Base-by-base conservation (phyloP, 345 rosid species). In the Gossypium turneri region DNA sequence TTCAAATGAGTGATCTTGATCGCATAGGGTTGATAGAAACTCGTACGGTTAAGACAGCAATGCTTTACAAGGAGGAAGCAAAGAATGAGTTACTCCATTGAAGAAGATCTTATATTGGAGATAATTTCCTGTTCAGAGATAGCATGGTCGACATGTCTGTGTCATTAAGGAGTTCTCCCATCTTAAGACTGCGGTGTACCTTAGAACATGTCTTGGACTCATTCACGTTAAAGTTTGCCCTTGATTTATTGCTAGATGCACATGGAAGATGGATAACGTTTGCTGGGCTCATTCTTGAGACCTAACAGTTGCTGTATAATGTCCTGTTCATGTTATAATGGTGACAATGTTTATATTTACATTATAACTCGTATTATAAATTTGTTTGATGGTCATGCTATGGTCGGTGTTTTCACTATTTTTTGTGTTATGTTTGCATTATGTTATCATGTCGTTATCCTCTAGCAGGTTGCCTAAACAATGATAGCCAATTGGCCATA, bases 211-310 rank as follows among this genome's bases (percentile, higher is more conserved):
- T 66, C 34, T 12, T 66, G 45, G 34, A 16, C 48, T 63, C 68
- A 63, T 41, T 63, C 48, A 38, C 68, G 12, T 66, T 20, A 44
- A 66, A 19, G 16, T 44, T 67, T 45, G 53, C 47, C 70, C 72
- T 8, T 47, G 55, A 22, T 45, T 12, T 47, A 67, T 24, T 34
- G n/a, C 56, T 47, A 52, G 20, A 3, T 68, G 43, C 13, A 1
- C 57, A 7, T 24, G 41, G 43, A 68, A 48, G 63, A 57, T 61
- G 15, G 44, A 29, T 29, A 15, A 7, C 50, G 41, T 64, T 64
- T 64, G 47, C 47, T 9, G 43, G 50, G 24, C 68, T n/a, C 22
- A 10, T 17, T 16, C 2, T 41, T 34, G 7, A 52, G 57, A 15
- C 57, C 9, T 6, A 52, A 7, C 58, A 55, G 20, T 55, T 55